Percentiles rank a stretch among this genome's conserved stretches.
phyloP scores from a whole-genome alignment of 495 filamentous ascomycete genomes.

The Neurospora hispaniola region DNA sequence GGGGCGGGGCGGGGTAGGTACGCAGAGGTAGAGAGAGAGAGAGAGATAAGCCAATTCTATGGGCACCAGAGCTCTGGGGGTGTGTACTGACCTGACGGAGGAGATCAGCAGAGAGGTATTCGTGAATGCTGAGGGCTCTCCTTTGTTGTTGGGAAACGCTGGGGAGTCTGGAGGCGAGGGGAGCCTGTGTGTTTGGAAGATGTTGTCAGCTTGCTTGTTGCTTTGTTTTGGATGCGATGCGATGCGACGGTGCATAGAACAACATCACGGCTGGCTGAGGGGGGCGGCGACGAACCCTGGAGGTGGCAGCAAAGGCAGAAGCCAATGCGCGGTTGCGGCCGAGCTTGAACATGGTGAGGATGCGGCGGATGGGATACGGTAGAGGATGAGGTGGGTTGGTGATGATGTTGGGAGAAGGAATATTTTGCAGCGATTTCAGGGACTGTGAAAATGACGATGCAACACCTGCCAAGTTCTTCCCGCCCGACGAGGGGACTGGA shows the following conservation, averaged over 20 bases:
- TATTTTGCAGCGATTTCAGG: neutral
- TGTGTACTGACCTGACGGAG: constrained; percentile 56
- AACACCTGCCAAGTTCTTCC: neutral
- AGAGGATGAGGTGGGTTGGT: neutral
- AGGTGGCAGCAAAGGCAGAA: constrained; percentile 31
- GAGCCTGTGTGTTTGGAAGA: constrained; percentile 11
- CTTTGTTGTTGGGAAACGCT: constrained; percentile 49
- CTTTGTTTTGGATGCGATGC: neutral
- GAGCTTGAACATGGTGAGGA: constrained; percentile 35
- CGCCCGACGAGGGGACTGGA: neutral
- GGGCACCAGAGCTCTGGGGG: neutral
- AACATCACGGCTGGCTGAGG: neutral
- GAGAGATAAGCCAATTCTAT: neutral
- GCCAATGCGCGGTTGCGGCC: constrained; percentile 39
- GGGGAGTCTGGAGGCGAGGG: constrained; percentile 33
- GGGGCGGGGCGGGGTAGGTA: constrained; percentile 4
- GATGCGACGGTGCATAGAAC: neutral
- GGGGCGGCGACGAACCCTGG: constrained; percentile 28
- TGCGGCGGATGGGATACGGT: constrained; percentile 6
- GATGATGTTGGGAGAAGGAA: neutral
- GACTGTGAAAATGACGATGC: neutral
- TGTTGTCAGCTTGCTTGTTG: constrained; percentile 3
- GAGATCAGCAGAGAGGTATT: constrained; percentile 88
- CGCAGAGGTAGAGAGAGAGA: neutral
- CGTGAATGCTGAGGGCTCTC: constrained; percentile 88